phyloP scores from a whole-genome alignment of 306 rosid genomes.

The Hippophae gyantsensis region DNA sequence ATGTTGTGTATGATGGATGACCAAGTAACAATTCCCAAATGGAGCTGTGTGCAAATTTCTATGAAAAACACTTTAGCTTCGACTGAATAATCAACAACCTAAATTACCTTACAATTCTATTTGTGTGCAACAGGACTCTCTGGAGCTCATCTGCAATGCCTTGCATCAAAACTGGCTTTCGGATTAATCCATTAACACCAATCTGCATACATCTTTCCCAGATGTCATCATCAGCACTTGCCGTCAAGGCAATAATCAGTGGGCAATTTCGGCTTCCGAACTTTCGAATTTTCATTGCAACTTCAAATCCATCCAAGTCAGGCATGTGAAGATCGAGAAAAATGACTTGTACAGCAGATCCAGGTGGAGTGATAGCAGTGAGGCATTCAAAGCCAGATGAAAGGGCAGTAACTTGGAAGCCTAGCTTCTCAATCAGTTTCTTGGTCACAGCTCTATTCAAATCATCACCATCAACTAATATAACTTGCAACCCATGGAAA shows the following conservation, averaged over 20 bases:
- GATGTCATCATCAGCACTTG: conserved; percentile 64
- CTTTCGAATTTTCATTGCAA: conserved; percentile 64
- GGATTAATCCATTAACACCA: conserved; percentile 73
- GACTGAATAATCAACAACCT: conserved; percentile 17
- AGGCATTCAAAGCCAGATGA: conserved; percentile 92
- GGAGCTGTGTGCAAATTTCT: too few relatives aligned
- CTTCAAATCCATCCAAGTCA: conserved; percentile 77
- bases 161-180: conserved; percentile 72
- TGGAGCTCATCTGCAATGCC: conserved; percentile 74
- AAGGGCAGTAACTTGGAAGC: conserved; percentile 68
- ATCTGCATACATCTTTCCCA: conserved; percentile 75
- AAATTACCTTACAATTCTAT: conserved; percentile 33
- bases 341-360: conserved; percentile 53
- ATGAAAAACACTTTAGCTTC: too few relatives aligned
- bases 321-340: conserved; percentile 84
- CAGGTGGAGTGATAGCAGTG: conserved; percentile 45
- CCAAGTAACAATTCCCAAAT: too few relatives aligned
- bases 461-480: conserved; percentile 70
- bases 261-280: conserved; percentile 74
- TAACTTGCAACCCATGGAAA: conserved; percentile 63
- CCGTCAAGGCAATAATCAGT: conserved; percentile 59
- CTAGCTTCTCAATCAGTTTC: conserved; percentile 76
- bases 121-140: conserved; percentile 65
- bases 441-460: conserved; percentile 85
- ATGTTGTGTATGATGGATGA: too few relatives aligned